Percentiles rank a stretch among this genome's conserved stretches.
Evolutionary conservation across 2,329 filamentous ascomycete genomes (phyloP).

Genomic region (Camptophora hylomeconis): DNA sequence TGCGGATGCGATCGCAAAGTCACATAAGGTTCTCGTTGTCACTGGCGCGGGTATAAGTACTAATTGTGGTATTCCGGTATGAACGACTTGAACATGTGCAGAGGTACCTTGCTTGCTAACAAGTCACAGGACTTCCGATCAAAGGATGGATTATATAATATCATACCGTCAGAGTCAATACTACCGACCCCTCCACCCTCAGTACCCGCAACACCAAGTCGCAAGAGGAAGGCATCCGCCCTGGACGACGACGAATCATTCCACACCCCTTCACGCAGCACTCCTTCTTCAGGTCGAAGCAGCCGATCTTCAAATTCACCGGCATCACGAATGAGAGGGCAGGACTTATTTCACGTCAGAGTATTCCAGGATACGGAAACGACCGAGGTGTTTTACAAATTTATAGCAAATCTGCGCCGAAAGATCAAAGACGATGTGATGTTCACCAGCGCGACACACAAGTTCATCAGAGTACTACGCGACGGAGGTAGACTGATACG

Average conservation of each 20-base stretch:
- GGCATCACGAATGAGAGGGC: constrained; percentile 46
- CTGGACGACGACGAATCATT: constrained; percentile 34
- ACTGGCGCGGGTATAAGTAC: constrained; percentile 65
- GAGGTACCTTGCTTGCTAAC: constrained; percentile 7
- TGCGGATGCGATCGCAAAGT: constrained; percentile 50
- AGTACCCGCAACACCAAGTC: constrained; percentile 13
- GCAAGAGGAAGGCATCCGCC: constrained; percentile 19
- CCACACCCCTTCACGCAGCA: too few relatives aligned
- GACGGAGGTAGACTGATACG: constrained; percentile 56
- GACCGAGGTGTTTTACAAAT: constrained; percentile 60
- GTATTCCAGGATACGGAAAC: constrained; percentile 56
- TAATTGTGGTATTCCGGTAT: constrained; percentile 61
- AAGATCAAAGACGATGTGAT: constrained; percentile 46
- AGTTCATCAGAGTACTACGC: constrained; percentile 54
- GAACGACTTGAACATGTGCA: constrained; percentile 14
- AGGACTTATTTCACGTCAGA: constrained; percentile 57
- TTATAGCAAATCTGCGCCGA: constrained; percentile 53
- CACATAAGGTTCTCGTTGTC: constrained; percentile 56
- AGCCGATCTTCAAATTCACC: constrained; percentile 24
- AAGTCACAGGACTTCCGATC: constrained; percentile 17
- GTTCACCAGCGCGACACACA: constrained; percentile 51
- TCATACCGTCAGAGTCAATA: constrained; percentile 48
- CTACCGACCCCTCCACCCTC: constrained; percentile 16
- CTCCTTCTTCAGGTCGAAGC: constrained; percentile 28
- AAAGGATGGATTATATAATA: constrained; percentile 57